Conservation (phyloP, 2,329 filamentous ascomycete species). For the Onygena corvina region DNA sequence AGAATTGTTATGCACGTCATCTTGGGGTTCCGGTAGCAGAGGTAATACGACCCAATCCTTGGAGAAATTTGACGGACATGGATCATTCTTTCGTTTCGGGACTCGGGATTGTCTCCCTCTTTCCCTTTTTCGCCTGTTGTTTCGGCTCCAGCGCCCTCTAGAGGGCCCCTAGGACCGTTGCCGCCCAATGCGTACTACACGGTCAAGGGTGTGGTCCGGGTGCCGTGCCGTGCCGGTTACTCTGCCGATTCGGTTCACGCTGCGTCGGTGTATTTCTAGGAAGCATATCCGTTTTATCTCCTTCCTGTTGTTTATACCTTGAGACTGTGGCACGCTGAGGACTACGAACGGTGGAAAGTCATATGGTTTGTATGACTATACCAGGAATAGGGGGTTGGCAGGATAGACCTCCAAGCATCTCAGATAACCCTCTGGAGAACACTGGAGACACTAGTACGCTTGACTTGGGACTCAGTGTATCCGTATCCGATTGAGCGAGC, state of each 20-base stretch:
- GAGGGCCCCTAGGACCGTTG: background rate
- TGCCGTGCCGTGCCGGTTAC: constrained; percentile 3
- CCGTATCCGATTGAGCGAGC: constrained; percentile 2
- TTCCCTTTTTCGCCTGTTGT: background rate
- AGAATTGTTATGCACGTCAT: constrained; percentile 4
- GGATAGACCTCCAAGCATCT: background rate
- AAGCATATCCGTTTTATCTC: background rate
- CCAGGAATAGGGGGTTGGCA: background rate
- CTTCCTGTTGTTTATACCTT: background rate
- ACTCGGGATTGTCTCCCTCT: background rate
- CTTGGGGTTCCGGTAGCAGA: background rate
- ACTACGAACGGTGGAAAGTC: background rate
- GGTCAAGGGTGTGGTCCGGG: constrained; percentile 1
- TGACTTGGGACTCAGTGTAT: background rate
- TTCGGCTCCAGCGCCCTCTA: background rate
- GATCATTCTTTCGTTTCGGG: background rate
- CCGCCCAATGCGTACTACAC: background rate
- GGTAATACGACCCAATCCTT: constrained; percentile 5
- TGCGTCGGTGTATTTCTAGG: background rate
- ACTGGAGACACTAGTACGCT: background rate
- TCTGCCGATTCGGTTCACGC: background rate
- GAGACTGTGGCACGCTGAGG: background rate
- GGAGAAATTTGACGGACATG: background rate
- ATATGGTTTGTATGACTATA: constrained; percentile 6
- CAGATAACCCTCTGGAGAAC: background rate